A percentile compares a stretch with the other conserved stretches of the same genome.
Evolutionary conservation across 2,329 filamentous ascomycete species (phyloP).

Genomic region (Geosmithia morbida): DNA sequence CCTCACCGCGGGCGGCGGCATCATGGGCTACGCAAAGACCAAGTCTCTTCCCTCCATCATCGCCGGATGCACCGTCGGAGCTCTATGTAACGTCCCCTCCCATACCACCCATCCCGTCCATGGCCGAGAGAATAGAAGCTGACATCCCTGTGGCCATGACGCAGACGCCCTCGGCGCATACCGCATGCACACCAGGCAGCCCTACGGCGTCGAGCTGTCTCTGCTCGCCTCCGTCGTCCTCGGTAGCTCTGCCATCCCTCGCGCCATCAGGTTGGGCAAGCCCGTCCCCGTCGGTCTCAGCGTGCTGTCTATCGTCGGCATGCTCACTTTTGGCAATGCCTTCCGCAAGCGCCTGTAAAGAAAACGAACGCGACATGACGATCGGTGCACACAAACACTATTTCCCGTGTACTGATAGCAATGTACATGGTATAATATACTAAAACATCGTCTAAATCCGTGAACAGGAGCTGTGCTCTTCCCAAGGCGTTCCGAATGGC

Average conservation of each 20-base stretch:
- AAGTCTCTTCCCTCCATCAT: slow-evolving; percentile 76
- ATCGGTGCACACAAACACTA: neutral
- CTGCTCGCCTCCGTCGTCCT: slow-evolving; percentile 78
- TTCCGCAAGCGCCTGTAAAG: slow-evolving; percentile 27
- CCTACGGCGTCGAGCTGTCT: slow-evolving; percentile 81
- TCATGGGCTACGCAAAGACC: slow-evolving; percentile 73
- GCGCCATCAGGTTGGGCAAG: slow-evolving; percentile 73
- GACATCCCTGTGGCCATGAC: too few species aligned
- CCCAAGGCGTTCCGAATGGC: neutral
- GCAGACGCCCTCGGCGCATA: slow-evolving; percentile 65
- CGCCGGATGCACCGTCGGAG: slow-evolving; percentile 72
- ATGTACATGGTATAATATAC: neutral
- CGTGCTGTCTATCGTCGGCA: slow-evolving; percentile 62
- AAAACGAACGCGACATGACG: neutral
- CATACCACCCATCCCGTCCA: slow-evolving; percentile 8
- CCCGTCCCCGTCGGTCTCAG: slow-evolving; percentile 72
- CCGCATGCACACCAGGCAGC: slow-evolving; percentile 58
- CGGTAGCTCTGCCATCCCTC: slow-evolving; percentile 69
- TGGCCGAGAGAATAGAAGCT: neutral
- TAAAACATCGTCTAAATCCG: neutral
- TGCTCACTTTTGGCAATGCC: slow-evolving; percentile 67
- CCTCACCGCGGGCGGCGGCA: slow-evolving; percentile 76
- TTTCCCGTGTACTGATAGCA: neutral
- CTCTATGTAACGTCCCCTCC: too few species aligned
- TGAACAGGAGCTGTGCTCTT: neutral